Evolutionary conservation across 1,139 yeast genomes (phyloP).

Genomic region (Entelexis paramagnoliae): DNA sequence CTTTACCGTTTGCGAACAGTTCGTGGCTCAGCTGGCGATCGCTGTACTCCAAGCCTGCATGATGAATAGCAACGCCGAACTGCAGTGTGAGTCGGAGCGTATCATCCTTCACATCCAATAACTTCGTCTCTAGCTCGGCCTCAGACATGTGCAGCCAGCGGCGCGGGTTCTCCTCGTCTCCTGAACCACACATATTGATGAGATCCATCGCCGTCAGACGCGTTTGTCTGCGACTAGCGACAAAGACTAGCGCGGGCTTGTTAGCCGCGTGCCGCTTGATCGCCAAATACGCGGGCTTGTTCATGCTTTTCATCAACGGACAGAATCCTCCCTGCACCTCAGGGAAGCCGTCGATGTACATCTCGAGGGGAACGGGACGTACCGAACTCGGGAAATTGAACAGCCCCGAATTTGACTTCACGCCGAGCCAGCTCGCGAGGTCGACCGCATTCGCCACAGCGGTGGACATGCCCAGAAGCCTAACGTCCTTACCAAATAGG

Average conservation of each 20-base stretch:
- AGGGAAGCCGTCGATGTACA: constrained; percentile 97
- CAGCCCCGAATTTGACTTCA: constrained; percentile 56
- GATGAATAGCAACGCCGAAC: constrained; percentile 95
- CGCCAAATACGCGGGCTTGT: constrained; percentile 94
- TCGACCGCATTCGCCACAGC: constrained; percentile 97
- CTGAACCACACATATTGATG: constrained; percentile 74
- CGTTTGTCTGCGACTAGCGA: constrained; percentile 95
- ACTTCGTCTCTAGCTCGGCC: constrained; percentile 53
- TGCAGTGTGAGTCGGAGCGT: constrained; percentile 74
- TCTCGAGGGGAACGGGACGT: constrained; percentile 93
- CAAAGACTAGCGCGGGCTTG: constrained; percentile 89
- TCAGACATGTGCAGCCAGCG: constrained; percentile 74
- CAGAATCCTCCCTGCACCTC: constrained; percentile 79
- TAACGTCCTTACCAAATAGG: constrained; percentile 46
- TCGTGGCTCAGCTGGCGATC: constrained; percentile 84
- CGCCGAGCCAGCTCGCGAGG: constrained; percentile 97
- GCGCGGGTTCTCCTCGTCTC: constrained; percentile 65
- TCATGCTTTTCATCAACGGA: constrained; percentile 96
- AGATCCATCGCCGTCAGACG: constrained; percentile 87
- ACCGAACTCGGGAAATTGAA: constrained; percentile 93
- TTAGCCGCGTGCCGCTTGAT: constrained; percentile 89
- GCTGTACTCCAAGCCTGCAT: constrained; percentile 88
- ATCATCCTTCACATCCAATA: constrained; percentile 72
- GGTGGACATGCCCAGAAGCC: constrained; percentile 89
- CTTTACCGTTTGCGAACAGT: constrained; percentile 71